A percentile compares a stretch with the other conserved stretches of the same genome.
Evolutionary conservation across 1,284 basidiomycete genomes (phyloP).

Genomic region (Rhodotorula mucilaginosa): DNA sequence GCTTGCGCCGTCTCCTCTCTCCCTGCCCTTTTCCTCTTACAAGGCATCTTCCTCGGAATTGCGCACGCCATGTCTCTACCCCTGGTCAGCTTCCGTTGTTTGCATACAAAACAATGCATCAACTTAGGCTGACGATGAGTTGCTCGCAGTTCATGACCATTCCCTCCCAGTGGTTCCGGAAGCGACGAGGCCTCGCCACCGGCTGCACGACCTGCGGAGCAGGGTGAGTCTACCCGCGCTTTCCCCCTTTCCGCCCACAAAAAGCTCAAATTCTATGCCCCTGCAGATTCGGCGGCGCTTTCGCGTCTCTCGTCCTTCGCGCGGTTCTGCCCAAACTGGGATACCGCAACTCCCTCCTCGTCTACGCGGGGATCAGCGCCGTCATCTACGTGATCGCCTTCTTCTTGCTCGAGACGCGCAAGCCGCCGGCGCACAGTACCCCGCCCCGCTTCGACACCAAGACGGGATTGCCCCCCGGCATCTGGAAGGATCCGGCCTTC

Average conservation of each 20-base stretch:
- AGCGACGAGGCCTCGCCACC: constrained; percentile 34
- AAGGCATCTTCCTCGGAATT: constrained; percentile 34
- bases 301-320: constrained; percentile 29
- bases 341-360: constrained; percentile 28
- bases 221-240: background rate
- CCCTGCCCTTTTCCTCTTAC: constrained; percentile 33
- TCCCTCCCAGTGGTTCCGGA: constrained; percentile 36
- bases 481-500: constrained; percentile 22
- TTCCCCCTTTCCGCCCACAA: too few relatives aligned
- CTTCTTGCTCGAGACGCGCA: constrained; percentile 19
- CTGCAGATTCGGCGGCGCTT: constrained; percentile 25
- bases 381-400: constrained; percentile 22
- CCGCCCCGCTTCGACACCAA: constrained; percentile 25
- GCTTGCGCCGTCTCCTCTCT: constrained; percentile 19
- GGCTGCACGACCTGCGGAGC: constrained; percentile 24
- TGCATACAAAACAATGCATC: too few relatives aligned
- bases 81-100: constrained; percentile 1
- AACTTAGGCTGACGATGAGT: too few relatives aligned
- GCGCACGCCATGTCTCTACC: constrained; percentile 27
- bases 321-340: constrained; percentile 24
- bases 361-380: constrained; percentile 31
- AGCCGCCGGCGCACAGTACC: constrained; percentile 15
- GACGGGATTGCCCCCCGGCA: constrained; percentile 29
- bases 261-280: background rate
- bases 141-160: constrained; percentile 27